Evolutionary conservation across 441 rosid genomes (phyloP).

Genomic region (Viola pubescens): DNA sequence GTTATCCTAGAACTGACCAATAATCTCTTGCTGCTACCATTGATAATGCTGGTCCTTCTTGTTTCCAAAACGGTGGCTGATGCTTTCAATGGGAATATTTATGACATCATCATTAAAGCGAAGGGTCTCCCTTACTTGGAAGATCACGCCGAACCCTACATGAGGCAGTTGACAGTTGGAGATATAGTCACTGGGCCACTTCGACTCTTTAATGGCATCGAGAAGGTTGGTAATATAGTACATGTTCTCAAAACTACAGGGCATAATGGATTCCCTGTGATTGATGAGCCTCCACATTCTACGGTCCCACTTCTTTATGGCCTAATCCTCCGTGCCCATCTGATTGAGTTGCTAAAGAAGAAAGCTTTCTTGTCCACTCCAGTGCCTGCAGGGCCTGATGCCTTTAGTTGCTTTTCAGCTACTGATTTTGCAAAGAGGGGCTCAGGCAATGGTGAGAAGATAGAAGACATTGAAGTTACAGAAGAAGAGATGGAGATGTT

Average conservation of each 20-base stretch:
- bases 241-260: slow-evolving; percentile 57
- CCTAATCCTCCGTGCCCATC: slow-evolving; percentile 70
- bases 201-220: slow-evolving; percentile 51
- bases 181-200: slow-evolving; percentile 82
- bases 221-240: slow-evolving; percentile 59
- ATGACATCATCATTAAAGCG: slow-evolving; percentile 70
- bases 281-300: slow-evolving; percentile 46
- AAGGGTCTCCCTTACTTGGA: slow-evolving; percentile 80
- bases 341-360: slow-evolving; percentile 60
- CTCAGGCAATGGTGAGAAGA: slow-evolving; percentile 40
- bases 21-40: slow-evolving; percentile 62
- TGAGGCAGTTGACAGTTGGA: slow-evolving; percentile 71
- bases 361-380: slow-evolving; percentile 45
- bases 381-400: slow-evolving; percentile 24
- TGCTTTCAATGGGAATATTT: slow-evolving; percentile 64
- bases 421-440: slow-evolving; percentile 75
- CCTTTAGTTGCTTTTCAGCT: slow-evolving; percentile 38
- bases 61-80: slow-evolving; percentile 82
- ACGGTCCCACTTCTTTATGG: slow-evolving; percentile 46
- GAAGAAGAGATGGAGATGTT: slow-evolving; percentile 79
- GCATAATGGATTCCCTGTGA: slow-evolving; percentile 78
- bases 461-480: slow-evolving; percentile 58
- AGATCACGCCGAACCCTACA: slow-evolving; percentile 69
- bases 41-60: slow-evolving; percentile 83
- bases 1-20: slow-evolving; percentile 74